Conservation (phyloP, 2,329 filamentous ascomycete genomes). For the Aspergillus brunneoviolaceus region DNA sequence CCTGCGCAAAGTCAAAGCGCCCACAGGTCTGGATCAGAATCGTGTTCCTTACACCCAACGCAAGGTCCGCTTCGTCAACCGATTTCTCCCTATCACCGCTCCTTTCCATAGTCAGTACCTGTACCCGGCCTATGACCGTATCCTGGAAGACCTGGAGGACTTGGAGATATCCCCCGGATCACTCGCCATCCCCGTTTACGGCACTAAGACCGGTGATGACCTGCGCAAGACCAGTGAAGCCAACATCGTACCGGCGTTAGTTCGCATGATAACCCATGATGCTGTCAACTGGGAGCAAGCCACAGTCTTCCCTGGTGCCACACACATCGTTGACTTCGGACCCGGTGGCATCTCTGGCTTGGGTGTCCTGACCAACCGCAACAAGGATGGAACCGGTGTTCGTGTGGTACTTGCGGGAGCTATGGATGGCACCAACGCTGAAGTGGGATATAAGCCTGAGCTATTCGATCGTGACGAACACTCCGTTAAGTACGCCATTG, state of each 20-base stretch:
- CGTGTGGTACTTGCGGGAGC: conserved; percentile 92
- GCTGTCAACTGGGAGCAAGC: conserved; percentile 95
- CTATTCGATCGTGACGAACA: conserved; percentile 95
- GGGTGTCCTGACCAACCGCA: conserved; percentile 93
- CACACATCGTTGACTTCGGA: conserved; percentile 94
- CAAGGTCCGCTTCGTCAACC: conserved; percentile 94
- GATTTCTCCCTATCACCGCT: conserved; percentile 94
- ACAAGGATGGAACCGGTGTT: conserved; percentile 97
- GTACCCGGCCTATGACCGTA: conserved; percentile 73
- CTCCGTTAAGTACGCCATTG: conserved; percentile 88
- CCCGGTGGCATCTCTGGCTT: conserved; percentile 96
- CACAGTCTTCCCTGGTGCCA: conserved; percentile 84
- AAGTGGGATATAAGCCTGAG: conserved; percentile 97
- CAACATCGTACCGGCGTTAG: conserved; percentile 80
- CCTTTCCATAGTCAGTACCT: conserved; percentile 98
- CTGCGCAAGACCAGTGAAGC: conserved; percentile 67
- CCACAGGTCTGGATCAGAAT: conserved; percentile 95
- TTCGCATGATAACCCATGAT: conserved; percentile 92
- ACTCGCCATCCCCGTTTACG: conserved; percentile 81
- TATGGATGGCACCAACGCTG: conserved; percentile 84
- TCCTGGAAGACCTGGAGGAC: conserved; percentile 83
- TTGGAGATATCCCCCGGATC: conserved; percentile 71
- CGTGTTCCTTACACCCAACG: conserved; percentile 91
- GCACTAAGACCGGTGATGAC: conserved; percentile 87
- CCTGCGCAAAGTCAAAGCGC: conserved; percentile 93